Percentiles rank a stretch among this genome's conserved stretches.
phyloP scores from a whole-genome alignment of 2,329 filamentous ascomycete species.

The Gaeumannomyces sp. region DNA sequence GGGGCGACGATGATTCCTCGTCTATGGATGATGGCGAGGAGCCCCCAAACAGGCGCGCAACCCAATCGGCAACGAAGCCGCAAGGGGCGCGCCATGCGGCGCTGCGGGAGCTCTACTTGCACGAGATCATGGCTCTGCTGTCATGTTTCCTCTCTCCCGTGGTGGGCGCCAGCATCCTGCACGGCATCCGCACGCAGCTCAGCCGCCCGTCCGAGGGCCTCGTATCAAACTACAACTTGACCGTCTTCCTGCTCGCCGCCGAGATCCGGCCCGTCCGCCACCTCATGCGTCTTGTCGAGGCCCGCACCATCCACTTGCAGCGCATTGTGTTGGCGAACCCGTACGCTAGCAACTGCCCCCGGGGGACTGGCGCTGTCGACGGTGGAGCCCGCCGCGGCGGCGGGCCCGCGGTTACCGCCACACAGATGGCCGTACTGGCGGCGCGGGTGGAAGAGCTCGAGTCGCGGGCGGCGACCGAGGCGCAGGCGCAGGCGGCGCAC shows the following conservation, averaged over 20 bases:
- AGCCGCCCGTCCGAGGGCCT: slow-evolving; percentile 79
- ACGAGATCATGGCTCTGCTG: slow-evolving; percentile 68
- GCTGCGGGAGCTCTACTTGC: slow-evolving; percentile 59
- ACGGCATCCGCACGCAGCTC: slow-evolving; percentile 72
- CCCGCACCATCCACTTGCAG: slow-evolving; percentile 76
- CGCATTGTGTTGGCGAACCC: slow-evolving; percentile 56
- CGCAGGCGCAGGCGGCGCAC: slow-evolving; percentile 16
- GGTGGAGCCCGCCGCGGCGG: slow-evolving; percentile 24
- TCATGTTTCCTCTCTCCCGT: slow-evolving; percentile 76
- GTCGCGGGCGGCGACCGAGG: slow-evolving; percentile 39
- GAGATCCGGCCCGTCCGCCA: slow-evolving; percentile 81
- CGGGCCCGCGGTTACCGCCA: slow-evolving; percentile 26
- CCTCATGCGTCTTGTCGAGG: slow-evolving; percentile 71
- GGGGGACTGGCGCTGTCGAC: slow-evolving; percentile 12
- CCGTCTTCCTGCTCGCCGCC: slow-evolving; percentile 80
- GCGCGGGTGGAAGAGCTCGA: slow-evolving; percentile 67
- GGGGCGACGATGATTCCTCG: slow-evolving; percentile 17
- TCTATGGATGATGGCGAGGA: neutral
- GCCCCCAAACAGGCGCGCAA: slow-evolving; percentile 7
- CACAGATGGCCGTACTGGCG: slow-evolving; percentile 50
- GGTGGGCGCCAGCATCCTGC: slow-evolving; percentile 75
- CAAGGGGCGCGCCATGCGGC: slow-evolving; percentile 28
- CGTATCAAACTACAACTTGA: slow-evolving; percentile 88
- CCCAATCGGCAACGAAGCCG: neutral
- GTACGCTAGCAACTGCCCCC: slow-evolving; percentile 18